Conservation (phyloP, 1,139 yeast species). For the Candida sp. region DNA sequence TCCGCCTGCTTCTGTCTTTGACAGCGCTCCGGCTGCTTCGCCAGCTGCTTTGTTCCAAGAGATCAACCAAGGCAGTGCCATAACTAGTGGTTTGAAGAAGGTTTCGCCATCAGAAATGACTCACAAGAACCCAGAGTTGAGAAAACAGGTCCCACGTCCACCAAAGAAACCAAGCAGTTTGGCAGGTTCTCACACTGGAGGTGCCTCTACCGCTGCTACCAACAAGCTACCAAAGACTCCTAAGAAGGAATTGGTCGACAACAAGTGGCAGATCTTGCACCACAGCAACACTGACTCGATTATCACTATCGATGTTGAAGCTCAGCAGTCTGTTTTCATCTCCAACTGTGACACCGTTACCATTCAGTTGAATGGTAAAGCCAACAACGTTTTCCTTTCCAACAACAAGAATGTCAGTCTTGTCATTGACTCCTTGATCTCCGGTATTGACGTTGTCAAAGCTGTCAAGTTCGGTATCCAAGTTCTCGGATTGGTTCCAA, state of each 20-base stretch:
- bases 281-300: conserved; percentile 58
- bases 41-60: conserved; percentile 88
- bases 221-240: conserved; percentile 48
- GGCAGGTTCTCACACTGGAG: conserved; percentile 23
- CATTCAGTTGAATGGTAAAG: conserved; percentile 87
- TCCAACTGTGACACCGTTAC: conserved; percentile 79
- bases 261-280: conserved; percentile 87
- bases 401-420: conserved; percentile 76
- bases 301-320: conserved; percentile 75
- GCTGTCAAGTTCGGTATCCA: conserved; percentile 85
- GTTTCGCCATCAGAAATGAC: conserved; percentile 96
- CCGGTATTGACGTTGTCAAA: conserved; percentile 89
- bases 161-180: conserved; percentile 80
- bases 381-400: conserved; percentile 84
- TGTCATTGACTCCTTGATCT: conserved; percentile 82
- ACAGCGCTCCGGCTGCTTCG: conserved; percentile 16
- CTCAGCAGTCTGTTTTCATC: conserved; percentile 88
- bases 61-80: conserved; percentile 80
- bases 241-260: conserved; percentile 78
- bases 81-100: conserved; percentile 87
- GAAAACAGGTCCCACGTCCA: conserved; percentile 62
- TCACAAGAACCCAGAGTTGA: conserved; percentile 87
- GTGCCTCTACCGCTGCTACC: conserved; percentile 20
- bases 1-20: conserved; percentile 54
- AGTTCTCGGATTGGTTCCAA: conserved; percentile 78